Percentiles rank a stretch among this genome's conserved stretches.
Evolutionary conservation across 306 rosid genomes (phyloP).

Genomic region (Ormosia emarginata): DNA sequence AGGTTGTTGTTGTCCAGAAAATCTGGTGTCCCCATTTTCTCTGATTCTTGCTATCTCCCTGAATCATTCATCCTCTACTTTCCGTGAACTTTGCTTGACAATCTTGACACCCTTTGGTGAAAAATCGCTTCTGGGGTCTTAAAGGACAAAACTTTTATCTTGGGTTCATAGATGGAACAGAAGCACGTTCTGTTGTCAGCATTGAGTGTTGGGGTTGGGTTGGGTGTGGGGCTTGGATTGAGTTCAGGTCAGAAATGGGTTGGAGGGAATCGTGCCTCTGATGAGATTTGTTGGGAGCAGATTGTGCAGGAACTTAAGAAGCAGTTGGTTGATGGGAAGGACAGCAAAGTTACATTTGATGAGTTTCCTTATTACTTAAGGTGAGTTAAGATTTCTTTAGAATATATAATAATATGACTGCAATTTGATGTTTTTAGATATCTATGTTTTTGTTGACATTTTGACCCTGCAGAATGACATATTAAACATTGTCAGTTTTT

Average conservation of each 20-base stretch:
- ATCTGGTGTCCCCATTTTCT: constrained; percentile 27
- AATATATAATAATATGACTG: background rate
- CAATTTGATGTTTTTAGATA: background rate
- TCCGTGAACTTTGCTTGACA: background rate
- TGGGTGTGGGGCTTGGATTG: constrained; percentile 87
- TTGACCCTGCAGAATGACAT: constrained; percentile 2
- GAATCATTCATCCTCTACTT: constrained; percentile 12
- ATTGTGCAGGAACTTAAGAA: constrained; percentile 72
- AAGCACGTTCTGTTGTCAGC: constrained; percentile 88
- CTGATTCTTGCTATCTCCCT: constrained; percentile 14
- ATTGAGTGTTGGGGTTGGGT: constrained; percentile 94
- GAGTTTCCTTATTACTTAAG: constrained; percentile 86
- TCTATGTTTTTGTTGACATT: background rate
- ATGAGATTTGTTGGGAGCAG: constrained; percentile 62
- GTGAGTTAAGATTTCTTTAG: constrained; percentile 34
- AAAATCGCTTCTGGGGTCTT: constrained; percentile 8
- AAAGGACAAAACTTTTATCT: constrained; percentile 14
- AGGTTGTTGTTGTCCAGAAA: constrained; percentile 1
- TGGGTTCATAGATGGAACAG: constrained; percentile 64
- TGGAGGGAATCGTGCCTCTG: constrained; percentile 48
- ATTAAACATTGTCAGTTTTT: background rate
- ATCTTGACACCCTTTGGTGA: constrained; percentile 28
- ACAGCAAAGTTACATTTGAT: constrained; percentile 53
- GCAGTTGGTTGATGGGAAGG: constrained; percentile 58
- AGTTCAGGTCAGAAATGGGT: constrained; percentile 89